Conservation (phyloP, 2,329 filamentous ascomycete genomes). For the Calycina herbarum region DNA sequence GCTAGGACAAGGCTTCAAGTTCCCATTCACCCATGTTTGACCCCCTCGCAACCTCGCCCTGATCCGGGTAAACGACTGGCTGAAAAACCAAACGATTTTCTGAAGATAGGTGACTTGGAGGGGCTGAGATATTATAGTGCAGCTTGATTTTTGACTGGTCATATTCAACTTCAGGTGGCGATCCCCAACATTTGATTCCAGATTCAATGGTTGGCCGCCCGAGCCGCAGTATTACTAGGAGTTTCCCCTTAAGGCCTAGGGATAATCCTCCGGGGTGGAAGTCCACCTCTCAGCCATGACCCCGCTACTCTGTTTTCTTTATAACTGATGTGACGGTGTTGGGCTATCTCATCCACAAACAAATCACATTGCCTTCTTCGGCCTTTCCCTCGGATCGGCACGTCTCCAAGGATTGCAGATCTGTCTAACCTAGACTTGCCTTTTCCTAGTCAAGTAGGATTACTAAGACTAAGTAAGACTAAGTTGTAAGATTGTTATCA, state of each 20-base stretch:
- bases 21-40: background rate
- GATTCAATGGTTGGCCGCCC: background rate
- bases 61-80: background rate
- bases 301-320: background rate
- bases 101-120: background rate
- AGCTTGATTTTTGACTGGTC: conserved; percentile 10
- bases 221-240: conserved; percentile 9
- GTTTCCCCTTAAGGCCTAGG: background rate
- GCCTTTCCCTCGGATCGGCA: conserved; percentile 9
- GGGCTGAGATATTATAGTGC: background rate
- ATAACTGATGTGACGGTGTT: background rate
- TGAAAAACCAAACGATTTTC: background rate
- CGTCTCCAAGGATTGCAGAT: conserved; percentile 5
- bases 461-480: background rate
- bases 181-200: conserved; percentile 1
- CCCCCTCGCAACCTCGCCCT: background rate
- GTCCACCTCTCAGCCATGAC: background rate
- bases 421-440: background rate
- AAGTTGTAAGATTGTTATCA: background rate
- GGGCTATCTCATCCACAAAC: background rate
- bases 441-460: background rate
- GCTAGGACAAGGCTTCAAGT: background rate
- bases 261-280: background rate
- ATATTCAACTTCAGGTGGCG: conserved; percentile 10
- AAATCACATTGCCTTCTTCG: background rate